These are phyloP conservation scores for Carex kokanica DNA, from an alignment of 176 grass and related monocot genomes.

Conservation along the genomic window DNA sequence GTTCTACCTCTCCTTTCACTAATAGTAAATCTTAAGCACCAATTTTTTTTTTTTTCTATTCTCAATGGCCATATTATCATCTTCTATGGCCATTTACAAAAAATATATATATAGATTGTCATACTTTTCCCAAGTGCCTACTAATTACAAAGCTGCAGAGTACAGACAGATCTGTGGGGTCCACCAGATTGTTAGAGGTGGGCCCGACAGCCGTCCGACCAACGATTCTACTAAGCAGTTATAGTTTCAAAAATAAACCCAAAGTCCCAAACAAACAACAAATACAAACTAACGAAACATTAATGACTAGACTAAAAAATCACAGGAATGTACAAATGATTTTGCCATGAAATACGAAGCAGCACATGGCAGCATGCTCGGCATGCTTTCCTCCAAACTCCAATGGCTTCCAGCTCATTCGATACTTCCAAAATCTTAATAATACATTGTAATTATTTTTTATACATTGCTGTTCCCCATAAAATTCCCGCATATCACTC, in stretches of 20 bases:
- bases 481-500: conserved; percentile 42
- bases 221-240: background rate
- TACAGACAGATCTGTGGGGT: background rate
- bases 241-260: background rate
- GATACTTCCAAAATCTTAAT: conserved; percentile 45
- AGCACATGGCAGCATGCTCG: conserved; percentile 57
- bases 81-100: too few species aligned
- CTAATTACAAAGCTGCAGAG: background rate
- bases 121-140: background rate
- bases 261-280: conserved; percentile 9
- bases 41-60: too few species aligned
- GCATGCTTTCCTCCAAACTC: conserved; percentile 20
- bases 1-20: too few species aligned
- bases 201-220: conserved; percentile 24
- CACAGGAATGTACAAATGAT: background rate
- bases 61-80: too few species aligned
- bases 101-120: too few species aligned
- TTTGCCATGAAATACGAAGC: conserved; percentile 39
- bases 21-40: too few species aligned
- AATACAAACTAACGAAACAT: conserved; percentile 1
- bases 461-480: background rate
- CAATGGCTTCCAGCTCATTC: conserved; percentile 61
- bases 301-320: conserved; percentile 19
- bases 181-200: background rate
- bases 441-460: background rate